These are phyloP conservation scores for Trichoderma sp. DNA, from an alignment of 2,329 filamentous ascomycete species.

Conservation along the genomic window DNA sequence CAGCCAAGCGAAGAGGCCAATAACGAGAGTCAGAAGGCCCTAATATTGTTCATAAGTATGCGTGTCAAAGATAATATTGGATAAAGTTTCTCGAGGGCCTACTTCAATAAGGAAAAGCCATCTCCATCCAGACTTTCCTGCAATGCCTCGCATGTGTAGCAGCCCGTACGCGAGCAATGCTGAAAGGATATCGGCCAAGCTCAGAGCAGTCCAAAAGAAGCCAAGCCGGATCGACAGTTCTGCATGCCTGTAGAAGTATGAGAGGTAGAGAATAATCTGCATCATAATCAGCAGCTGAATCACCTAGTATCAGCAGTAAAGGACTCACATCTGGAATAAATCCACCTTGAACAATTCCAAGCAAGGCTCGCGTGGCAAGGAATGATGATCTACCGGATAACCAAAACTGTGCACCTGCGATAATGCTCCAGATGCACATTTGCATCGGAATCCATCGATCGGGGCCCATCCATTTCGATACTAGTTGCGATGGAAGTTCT, in stretches of 20 bases:
- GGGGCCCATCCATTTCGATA: constrained; percentile 59
- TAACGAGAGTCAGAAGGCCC: constrained; percentile 35
- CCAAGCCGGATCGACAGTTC: constrained; percentile 68
- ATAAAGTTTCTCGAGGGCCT: neutral
- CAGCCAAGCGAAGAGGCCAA: constrained; percentile 30
- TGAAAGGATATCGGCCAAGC: constrained; percentile 54
- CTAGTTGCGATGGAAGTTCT: constrained; percentile 59
- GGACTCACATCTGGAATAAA: constrained; percentile 48
- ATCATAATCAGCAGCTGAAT: constrained; percentile 16
- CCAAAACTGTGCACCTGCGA: constrained; percentile 52
- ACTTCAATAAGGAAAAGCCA: constrained; percentile 35
- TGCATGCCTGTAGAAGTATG: constrained; percentile 73
- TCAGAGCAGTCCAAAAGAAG: constrained; percentile 71
- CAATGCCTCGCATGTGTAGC: constrained; percentile 42
- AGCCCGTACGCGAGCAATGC: constrained; percentile 51
- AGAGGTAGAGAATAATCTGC: constrained; percentile 56
- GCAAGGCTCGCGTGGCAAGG: constrained; percentile 41
- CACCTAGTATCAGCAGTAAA: rapidly evolving
- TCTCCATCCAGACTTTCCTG: constrained; percentile 43
- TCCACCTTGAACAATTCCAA: constrained; percentile 48
- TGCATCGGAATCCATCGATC: constrained; percentile 63
- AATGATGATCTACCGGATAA: constrained; percentile 43
- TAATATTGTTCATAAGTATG: neutral
- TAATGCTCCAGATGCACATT: constrained; percentile 58
- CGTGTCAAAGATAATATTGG: neutral